phyloP scores from a whole-genome alignment of 1,139 yeast genomes.

The Nakaseomyces glabratus region DNA sequence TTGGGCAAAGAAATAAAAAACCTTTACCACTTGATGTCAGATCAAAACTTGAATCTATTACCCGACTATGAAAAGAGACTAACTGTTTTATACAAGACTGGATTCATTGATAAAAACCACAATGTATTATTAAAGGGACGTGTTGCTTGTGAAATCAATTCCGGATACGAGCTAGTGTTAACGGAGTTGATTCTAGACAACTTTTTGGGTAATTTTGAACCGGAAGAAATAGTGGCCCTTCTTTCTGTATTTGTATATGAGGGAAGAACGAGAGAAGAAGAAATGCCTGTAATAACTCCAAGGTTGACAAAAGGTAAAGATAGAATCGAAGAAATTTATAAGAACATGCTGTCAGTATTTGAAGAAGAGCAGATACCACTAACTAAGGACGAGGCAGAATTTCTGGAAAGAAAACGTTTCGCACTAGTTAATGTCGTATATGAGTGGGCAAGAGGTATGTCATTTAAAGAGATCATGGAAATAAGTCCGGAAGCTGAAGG shows the following conservation, averaged over 20 bases:
- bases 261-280: conserved; percentile 55
- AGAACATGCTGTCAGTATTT: conserved; percentile 52
- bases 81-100: conserved; percentile 60
- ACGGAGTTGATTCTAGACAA: conserved; percentile 88
- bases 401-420: conserved; percentile 73
- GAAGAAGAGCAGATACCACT: conserved; percentile 61
- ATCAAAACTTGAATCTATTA: conserved; percentile 77
- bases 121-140: conserved; percentile 81
- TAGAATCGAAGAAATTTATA: conserved; percentile 63
- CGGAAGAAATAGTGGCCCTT: conserved; percentile 92
- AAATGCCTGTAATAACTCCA: conserved; percentile 62
- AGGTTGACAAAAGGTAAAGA: conserved; percentile 70
- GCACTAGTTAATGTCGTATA: conserved; percentile 89
- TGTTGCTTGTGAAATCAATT: conserved; percentile 78
- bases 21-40: conserved; percentile 59
- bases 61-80: conserved; percentile 93
- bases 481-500: conserved; percentile 91
- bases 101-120: conserved; percentile 65
- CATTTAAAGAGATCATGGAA: conserved; percentile 84
- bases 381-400: conserved; percentile 80
- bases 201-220: conserved; percentile 85
- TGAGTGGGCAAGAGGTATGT: conserved; percentile 96
- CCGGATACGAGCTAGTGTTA: conserved; percentile 82
- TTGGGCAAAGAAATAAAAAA: conserved; percentile 46
- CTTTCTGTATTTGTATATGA: conserved; percentile 89